Base-by-base conservation (phyloP, 305 asterid species). In the Fraxinus velutina region DNA sequence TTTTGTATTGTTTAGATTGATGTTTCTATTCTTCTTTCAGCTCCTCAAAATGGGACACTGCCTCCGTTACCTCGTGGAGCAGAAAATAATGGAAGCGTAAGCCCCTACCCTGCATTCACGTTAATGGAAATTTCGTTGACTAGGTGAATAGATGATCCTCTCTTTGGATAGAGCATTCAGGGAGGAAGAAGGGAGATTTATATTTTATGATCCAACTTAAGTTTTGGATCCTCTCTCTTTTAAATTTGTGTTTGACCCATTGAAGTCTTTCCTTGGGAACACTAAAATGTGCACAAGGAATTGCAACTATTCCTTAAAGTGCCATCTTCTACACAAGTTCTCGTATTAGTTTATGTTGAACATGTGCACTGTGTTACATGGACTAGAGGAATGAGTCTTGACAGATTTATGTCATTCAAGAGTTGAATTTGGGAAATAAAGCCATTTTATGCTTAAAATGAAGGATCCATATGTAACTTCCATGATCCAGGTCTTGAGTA, bases 41-140 rank as follows among this genome's bases (percentile, higher is more conserved):
- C 89, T 86, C 87, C 95, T 85, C 98, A 93, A 87, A 92, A 93
- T 86, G 97, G 96, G 83, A 94, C 90, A 82, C 86, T 92, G 80
- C 94, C 96, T 87, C 97, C 97, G 47, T 80, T 90, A 80, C 94
- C 93, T 81, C 92, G 92, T 83, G 90, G 86, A 71, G 82, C 91
- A 75, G 99, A 96, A 88, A 90, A 81, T 86, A 96, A 96, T 85
- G 99, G 98, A 93, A 87, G 81, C 57, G 99, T 96, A 88, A 88
- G 98, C 77, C 79, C 84, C 36, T 74, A 64, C 79, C 81, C 66
- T 17, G 77, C 76, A 29, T 76, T 47, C 42, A 81, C 47, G 55
- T 17, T 60, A 30, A 30, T 76, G 22, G 75, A 70, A 70, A 70
- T 50, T 39, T 57, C 75, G 52, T 81, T n/a, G n/a, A 15, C 78